Conservation (phyloP, 1,284 basidiomycete genomes). For the Athelia sp. region DNA sequence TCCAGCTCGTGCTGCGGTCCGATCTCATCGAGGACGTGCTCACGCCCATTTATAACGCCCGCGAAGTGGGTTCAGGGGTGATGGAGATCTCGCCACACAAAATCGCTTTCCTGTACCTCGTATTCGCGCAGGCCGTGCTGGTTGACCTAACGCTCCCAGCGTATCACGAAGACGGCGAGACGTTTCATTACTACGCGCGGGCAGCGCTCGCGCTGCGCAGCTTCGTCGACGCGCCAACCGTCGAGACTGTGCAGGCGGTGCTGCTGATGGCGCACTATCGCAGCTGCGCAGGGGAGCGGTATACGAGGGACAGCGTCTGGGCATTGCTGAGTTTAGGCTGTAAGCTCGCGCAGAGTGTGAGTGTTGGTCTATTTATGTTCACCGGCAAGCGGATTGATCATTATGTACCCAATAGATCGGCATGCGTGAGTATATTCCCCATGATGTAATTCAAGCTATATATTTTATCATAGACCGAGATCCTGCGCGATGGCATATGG, state of each 20-base stretch:
- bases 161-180: slow-evolving; percentile 45
- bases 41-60: slow-evolving; percentile 26
- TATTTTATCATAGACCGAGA: too few species aligned
- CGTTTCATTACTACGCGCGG: slow-evolving; percentile 46
- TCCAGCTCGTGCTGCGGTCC: slow-evolving; percentile 37
- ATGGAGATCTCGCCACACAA: slow-evolving; percentile 30
- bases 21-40: slow-evolving; percentile 33
- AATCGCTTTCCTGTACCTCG: slow-evolving; percentile 44
- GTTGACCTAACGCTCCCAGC: slow-evolving; percentile 42
- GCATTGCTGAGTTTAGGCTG: slow-evolving; percentile 42
- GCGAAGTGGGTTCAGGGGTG: neutral
- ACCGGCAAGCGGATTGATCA: too few species aligned
- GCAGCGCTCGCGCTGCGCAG: slow-evolving; percentile 24
- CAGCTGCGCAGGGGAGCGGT: slow-evolving; percentile 38
- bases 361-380: too few species aligned
- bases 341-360: slow-evolving; percentile 44
- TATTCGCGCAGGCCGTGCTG: slow-evolving; percentile 50
- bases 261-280: slow-evolving; percentile 52
- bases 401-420: too few species aligned
- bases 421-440: too few species aligned
- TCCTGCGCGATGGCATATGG: too few species aligned
- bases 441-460: too few species aligned
- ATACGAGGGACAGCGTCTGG: slow-evolving; percentile 45
- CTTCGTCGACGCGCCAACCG: slow-evolving; percentile 42
- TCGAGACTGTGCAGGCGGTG: slow-evolving; percentile 48